Evolutionary conservation across 75 land plant species (phyloP), one percentile per base, ranked within the genome.

Genomic region (Adiantum capillusveneris): DNA sequence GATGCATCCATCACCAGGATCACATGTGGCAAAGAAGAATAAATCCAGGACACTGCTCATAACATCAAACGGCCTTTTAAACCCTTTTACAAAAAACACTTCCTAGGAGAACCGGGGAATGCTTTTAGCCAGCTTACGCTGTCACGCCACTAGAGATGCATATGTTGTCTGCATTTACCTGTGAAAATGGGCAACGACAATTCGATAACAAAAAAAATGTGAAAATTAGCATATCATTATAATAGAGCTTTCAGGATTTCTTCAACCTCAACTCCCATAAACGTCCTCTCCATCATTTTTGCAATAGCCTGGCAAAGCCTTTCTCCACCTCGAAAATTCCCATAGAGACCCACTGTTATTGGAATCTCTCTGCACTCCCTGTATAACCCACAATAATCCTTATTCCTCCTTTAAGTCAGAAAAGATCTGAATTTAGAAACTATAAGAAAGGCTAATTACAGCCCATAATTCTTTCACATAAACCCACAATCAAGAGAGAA

Each of bases 121-220:
- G 11, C 7, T 3, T 3, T 9, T 5, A 9, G 7, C 3, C 7
- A 34, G 37, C 76, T 66, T 57, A 73, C 76, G 76, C 76, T 52
- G 76, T 73, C 21, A 73, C 76, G 5, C 76, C 76, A 49, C 76
- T 73, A 9, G 76, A 73, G 34, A 73, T 73, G 53, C 76, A 73
- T 29, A 73, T 53, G 31, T 73, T 52, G 26, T 51, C 41, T 14
- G 76, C 52, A 66, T 73, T 46, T 20, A 73, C 70, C 76, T 73
- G 70, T 57, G 53, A 57, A 34, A 9, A 34, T 34, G 3, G n/a
- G n/a, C n/a, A n/a, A 34, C 37, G 9, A 34, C 9, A 34, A 34
- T 34, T 9, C 3, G 9, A 34, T 34, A 34, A 34, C 9, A 34
- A 34, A 34, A 34, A 34, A 5, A 34, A 34, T 34, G 9, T 5